phyloP scores from a whole-genome alignment of 176 grass and related monocot genomes.

The Carex myosuroides region DNA sequence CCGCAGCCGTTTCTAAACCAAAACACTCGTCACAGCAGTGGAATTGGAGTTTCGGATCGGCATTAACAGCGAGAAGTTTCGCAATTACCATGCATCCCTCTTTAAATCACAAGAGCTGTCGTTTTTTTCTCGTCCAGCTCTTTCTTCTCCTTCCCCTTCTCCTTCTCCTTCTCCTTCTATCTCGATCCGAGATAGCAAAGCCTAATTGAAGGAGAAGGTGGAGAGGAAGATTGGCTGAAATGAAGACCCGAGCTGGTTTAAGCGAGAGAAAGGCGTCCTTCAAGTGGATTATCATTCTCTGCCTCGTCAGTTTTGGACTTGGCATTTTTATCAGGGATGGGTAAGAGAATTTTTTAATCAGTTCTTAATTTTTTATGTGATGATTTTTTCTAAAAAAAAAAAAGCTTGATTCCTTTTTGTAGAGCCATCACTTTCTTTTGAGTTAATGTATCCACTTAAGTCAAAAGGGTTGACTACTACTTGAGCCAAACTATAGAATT shows the following conservation, averaged over 20 bases:
- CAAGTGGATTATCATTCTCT: conserved; percentile 14
- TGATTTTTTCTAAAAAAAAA: no score
- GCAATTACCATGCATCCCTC: neutral
- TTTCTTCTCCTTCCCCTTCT: neutral
- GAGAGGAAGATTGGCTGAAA: neutral
- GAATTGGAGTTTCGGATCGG: neutral
- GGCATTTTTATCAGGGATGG: conserved; percentile 8
- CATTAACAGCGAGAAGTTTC: conserved; percentile 14
- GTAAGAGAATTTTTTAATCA: neutral
- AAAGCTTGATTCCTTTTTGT: no score
- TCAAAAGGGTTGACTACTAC: no score
- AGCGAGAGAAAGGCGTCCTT: conserved; percentile 16
- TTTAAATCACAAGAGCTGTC: neutral
- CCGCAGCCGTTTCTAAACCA: neutral
- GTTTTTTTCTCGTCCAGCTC: neutral
- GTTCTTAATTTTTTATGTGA: no score
- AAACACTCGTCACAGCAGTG: neutral
- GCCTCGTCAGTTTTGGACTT: conserved; percentile 11
- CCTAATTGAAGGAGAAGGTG: neutral
- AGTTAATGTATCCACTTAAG: no score
- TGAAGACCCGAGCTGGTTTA: neutral
- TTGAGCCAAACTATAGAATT: no score
- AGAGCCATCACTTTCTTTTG: no score
- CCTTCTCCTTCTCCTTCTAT: neutral
- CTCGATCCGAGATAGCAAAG: neutral